phyloP scores from a whole-genome alignment of 495 filamentous ascomycete species.

The Penicillium salamii region DNA sequence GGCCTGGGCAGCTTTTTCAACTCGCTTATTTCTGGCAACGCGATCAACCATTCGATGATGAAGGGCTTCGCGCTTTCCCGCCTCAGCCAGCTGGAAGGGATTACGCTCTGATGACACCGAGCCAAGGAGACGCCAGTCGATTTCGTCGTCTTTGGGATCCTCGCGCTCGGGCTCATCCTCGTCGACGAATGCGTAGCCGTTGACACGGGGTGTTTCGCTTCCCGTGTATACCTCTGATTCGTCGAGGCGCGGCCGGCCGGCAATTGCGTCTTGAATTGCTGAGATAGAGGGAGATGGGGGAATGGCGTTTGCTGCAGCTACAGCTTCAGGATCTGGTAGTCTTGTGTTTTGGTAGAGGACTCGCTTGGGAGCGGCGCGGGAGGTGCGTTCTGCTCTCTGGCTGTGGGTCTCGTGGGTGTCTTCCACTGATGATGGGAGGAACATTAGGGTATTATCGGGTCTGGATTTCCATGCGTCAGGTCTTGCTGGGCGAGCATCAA shows the following conservation, averaged over 20 bases:
- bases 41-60: conserved; percentile 91
- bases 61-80: conserved; percentile 74
- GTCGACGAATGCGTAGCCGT: conserved; percentile 93
- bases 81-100: conserved; percentile 78
- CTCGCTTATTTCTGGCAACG: conserved; percentile 69
- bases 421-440: conserved; percentile 66
- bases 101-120: conserved; percentile 63
- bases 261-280: conserved; percentile 81
- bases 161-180: conserved; percentile 58
- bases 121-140: conserved; percentile 47
- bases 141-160: conserved; percentile 10
- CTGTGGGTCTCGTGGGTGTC: conserved; percentile 61
- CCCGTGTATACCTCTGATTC: conserved; percentile 58
- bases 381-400: conserved; percentile 65
- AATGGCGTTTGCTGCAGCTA: conserved; percentile 35
- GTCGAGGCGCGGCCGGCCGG: conserved; percentile 62
- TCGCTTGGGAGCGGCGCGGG: conserved; percentile 70
- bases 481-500: conserved; percentile 70
- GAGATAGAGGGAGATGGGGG: conserved; percentile 81
- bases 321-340: conserved; percentile 38
- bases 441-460: conserved; percentile 87
- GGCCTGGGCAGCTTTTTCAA: conserved; percentile 45
- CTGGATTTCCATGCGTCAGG: conserved; percentile 72
- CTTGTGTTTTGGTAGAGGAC: conserved; percentile 84
- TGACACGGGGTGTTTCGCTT: conserved; percentile 83